Evolutionary conservation across 1,139 yeast species (phyloP), one percentile per base, ranked within the genome.

Genomic region (Diutina pseudorugosa): DNA sequence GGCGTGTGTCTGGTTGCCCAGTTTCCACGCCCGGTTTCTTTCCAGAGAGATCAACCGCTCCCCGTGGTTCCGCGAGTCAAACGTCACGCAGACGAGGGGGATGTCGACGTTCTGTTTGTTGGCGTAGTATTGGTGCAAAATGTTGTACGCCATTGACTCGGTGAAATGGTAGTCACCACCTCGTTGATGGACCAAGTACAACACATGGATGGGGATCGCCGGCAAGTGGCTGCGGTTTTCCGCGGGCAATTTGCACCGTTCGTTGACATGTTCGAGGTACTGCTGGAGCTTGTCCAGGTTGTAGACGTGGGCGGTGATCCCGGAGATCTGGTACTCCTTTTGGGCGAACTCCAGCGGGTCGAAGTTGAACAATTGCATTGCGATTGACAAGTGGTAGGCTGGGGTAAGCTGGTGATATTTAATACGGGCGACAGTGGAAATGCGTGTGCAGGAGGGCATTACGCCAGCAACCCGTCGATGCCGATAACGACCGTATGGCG

Each of bases 51-150:
- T 62, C 9, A 61, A 52, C 47, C 89, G 65, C 42, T 62, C 64
- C 1, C 89, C 89, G 59, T 83, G 89, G 64, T 83, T 83, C 54
- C 84, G 70, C 53, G 68, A 65, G 58, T 83, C 89, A 61, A 80
- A 80, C 0, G 82, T 69, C 12, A 80, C 76, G 51, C 79, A 75
- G 41, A 81, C 65, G 50, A 77, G 60, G 2, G 76, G 69, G 25
- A 59, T 59, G 30, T 60, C 53, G 12, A 55, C 54, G 0, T 56
- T 55, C 2, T 53, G 54, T 52, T 61, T 61, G 23, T 60, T 57
- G 8, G 55, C 53, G 51, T 67, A 61, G 57, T 64, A 67, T 50
- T 65, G 65, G n/a, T 63, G 57, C 27, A 70, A 60, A 1, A 68
- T 58, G 18, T 58, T 59, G 55, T 65, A 62, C 0, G 75, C 77